Conservation (phyloP, 441 rosid species). For the Gossypium gossypioides region DNA sequence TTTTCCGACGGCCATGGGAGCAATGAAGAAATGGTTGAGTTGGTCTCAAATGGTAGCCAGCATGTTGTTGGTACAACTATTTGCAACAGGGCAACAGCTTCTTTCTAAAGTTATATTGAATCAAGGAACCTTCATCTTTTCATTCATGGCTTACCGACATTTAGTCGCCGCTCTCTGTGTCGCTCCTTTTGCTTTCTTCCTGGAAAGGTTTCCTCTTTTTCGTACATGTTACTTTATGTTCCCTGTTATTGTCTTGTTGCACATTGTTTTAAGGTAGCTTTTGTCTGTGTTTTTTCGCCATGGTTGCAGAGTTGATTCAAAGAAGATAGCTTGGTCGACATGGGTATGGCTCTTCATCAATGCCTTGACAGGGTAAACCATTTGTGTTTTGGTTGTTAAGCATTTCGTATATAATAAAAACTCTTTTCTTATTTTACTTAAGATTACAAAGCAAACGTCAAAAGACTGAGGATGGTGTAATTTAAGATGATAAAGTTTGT, state of each 20-base stretch:
- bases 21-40: conserved; percentile 4
- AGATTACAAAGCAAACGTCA: neutral
- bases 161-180: conserved; percentile 34
- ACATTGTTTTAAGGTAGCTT: neutral
- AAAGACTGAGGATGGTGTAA: neutral
- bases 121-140: conserved; percentile 32
- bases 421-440: neutral
- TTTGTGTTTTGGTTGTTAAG: neutral
- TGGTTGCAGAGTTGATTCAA: conserved; percentile 16
- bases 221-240: neutral
- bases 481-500: too few relatives aligned
- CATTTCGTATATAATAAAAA: neutral
- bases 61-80: conserved; percentile 35
- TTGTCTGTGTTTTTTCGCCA: neutral
- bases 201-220: conserved; percentile 25
- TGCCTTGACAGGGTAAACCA: conserved; percentile 30
- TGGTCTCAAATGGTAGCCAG: conserved; percentile 16
- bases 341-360: conserved; percentile 32
- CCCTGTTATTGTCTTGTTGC: neutral
- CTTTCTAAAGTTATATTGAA: conserved; percentile 29
- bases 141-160: conserved; percentile 36
- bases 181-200: conserved; percentile 32
- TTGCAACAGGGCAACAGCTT: conserved; percentile 34
- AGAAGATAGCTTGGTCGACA: conserved; percentile 17
- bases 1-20: neutral